Evolutionary conservation across 148 eudicot species (phyloP).

Genomic region (Cornus kousa): DNA sequence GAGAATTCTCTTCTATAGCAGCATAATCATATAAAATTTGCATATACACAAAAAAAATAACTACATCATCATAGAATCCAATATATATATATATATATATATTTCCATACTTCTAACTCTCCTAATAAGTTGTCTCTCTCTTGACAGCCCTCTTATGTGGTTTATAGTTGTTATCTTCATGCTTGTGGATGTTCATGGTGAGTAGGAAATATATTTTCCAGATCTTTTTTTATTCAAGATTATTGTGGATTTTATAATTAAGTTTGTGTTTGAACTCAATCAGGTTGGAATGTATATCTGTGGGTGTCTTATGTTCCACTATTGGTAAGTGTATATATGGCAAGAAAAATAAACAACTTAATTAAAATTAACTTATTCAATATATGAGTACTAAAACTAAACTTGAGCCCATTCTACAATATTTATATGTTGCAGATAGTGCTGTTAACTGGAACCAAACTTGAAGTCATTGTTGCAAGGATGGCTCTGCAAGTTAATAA

Average conservation of each 20-base stretch:
- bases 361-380: neutral
- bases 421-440: constrained; percentile 20
- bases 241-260: neutral
- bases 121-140: neutral
- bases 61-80: neutral
- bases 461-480: constrained; percentile 19
- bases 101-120: neutral
- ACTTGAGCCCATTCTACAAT: neutral
- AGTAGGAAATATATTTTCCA: neutral
- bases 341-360: neutral
- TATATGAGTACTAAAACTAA: neutral
- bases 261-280: neutral
- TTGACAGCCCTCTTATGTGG: constrained; percentile 43
- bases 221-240: too few species aligned
- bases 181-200: constrained; percentile 43
- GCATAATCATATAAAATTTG: too few species aligned
- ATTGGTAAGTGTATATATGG: constrained; percentile 20
- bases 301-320: constrained; percentile 41
- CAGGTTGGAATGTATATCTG: constrained; percentile 44
- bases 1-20: too few species aligned
- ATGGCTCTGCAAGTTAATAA: neutral
- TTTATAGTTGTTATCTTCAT: constrained; percentile 32
- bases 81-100: neutral
- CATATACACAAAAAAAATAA: neutral
- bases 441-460: constrained; percentile 37